Evolutionary conservation across 768 basidiomycete species (phyloP).

Genomic region (Thelephora aurantiotincta): DNA sequence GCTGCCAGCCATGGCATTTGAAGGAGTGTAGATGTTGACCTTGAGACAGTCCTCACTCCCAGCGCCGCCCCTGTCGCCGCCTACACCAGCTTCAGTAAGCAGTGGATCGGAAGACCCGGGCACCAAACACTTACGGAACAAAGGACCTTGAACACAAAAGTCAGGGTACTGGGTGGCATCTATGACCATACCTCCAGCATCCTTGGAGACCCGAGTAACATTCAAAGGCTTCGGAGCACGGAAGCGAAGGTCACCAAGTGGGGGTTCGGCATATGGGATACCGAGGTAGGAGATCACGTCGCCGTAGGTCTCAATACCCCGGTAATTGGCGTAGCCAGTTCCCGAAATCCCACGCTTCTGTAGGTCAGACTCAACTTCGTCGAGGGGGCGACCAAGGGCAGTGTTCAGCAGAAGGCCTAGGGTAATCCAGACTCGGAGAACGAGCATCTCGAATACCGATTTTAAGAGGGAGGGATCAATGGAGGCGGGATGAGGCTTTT

Average conservation of each 20-base stretch:
- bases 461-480: too few relatives aligned
- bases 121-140: constrained; percentile 24
- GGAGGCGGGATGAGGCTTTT: too few relatives aligned
- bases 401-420: too few relatives aligned
- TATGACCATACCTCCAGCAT: constrained; percentile 25
- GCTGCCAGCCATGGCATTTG: constrained; percentile 28
- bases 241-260: constrained; percentile 18
- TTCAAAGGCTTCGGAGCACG: constrained; percentile 39
- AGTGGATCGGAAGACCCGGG: not conserved
- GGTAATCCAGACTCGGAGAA: too few relatives aligned
- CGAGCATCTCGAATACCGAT: too few relatives aligned
- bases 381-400: too few relatives aligned
- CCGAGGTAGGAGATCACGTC: constrained; percentile 42
- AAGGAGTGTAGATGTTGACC: constrained; percentile 49
- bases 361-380: too few relatives aligned
- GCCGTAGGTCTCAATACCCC: constrained; percentile 35
- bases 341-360: constrained; percentile 22
- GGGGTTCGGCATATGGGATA: constrained; percentile 24
- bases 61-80: constrained; percentile 43
- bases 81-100: constrained; percentile 15
- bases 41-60: constrained; percentile 58
- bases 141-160: constrained; percentile 44
- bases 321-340: constrained; percentile 44
- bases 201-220: constrained; percentile 25
- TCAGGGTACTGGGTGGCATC: constrained; percentile 39